phyloP scores from a whole-genome alignment of 345 rosid genomes.

The Gossypioides kirkii region DNA sequence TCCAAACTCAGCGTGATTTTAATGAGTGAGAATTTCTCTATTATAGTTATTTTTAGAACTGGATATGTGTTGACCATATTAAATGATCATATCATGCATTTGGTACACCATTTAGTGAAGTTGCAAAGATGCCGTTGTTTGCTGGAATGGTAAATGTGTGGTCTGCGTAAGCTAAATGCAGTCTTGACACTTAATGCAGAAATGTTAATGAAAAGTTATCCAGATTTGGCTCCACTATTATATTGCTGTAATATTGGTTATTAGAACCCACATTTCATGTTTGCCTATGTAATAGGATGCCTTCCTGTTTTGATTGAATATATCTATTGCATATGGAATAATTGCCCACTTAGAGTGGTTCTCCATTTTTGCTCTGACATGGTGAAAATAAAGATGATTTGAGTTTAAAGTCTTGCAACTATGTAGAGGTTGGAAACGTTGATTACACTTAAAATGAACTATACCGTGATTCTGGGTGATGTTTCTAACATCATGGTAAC shows the following conservation, averaged over 20 bases:
- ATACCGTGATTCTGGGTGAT: not conserved
- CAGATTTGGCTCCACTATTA: not conserved
- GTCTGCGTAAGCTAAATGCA: not conserved
- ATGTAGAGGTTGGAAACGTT: not conserved
- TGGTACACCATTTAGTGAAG: not conserved
- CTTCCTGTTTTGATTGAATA: too few species aligned
- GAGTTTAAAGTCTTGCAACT: too few species aligned
- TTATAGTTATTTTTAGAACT: not conserved
- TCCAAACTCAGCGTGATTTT: slow-evolving; percentile 73
- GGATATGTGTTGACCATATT: not conserved
- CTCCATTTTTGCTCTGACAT: too few species aligned
- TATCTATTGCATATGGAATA: too few species aligned
- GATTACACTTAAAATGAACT: not conserved
- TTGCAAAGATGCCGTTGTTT: not conserved
- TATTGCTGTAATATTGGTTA: not conserved
- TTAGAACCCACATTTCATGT: not conserved
- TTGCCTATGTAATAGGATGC: not conserved
- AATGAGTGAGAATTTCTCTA: slow-evolving; percentile 57
- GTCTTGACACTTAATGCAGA: not conserved
- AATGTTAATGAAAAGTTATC: too few species aligned
- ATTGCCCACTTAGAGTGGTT: too few species aligned
- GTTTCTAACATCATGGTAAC: not conserved
- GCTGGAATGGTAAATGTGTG: not conserved
- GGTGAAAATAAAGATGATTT: too few species aligned
- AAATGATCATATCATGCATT: not conserved